phyloP scores from a whole-genome alignment of 2,329 filamentous ascomycete genomes.

The Claviceps lovelessii region DNA sequence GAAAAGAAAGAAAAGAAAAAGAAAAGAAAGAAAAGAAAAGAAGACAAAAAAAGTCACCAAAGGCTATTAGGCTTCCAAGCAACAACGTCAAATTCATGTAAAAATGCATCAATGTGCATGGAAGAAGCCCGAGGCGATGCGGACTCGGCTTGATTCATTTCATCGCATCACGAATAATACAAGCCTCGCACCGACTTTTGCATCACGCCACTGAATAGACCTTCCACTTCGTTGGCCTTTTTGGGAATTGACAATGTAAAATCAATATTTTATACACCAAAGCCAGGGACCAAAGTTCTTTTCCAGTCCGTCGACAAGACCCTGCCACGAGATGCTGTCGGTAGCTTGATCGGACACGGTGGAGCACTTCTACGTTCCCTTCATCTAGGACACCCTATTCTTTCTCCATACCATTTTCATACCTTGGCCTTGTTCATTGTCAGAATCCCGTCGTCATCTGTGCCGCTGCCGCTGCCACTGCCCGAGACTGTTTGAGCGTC shows the following conservation, averaged over 20 bases:
- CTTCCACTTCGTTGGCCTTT: too few relatives aligned
- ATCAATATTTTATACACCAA: neutral
- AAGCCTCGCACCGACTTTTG: too few relatives aligned
- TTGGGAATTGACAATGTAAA: neutral
- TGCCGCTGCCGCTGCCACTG: neutral
- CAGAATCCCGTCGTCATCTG: constrained; percentile 29
- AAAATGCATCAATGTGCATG: too few relatives aligned
- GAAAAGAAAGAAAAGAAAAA: neutral
- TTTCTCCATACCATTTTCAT: neutral
- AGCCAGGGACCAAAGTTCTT: neutral
- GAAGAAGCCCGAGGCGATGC: neutral
- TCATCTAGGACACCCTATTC: too few relatives aligned
- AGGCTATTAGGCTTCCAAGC: too few relatives aligned
- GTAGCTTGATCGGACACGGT: neutral
- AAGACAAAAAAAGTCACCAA: too few relatives aligned
- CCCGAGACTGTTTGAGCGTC: neutral
- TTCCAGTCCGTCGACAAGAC: neutral
- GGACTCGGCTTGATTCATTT: neutral
- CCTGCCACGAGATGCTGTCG: neutral
- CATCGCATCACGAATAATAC: neutral
- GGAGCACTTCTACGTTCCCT: neutral
- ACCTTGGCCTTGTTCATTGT: constrained; percentile 14
- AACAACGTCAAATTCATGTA: neutral
- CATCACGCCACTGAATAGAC: too few relatives aligned
- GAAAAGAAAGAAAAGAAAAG: neutral